Conservation (phyloP, 2,329 filamentous ascomycete species). For the Cordyceps farinosa region DNA sequence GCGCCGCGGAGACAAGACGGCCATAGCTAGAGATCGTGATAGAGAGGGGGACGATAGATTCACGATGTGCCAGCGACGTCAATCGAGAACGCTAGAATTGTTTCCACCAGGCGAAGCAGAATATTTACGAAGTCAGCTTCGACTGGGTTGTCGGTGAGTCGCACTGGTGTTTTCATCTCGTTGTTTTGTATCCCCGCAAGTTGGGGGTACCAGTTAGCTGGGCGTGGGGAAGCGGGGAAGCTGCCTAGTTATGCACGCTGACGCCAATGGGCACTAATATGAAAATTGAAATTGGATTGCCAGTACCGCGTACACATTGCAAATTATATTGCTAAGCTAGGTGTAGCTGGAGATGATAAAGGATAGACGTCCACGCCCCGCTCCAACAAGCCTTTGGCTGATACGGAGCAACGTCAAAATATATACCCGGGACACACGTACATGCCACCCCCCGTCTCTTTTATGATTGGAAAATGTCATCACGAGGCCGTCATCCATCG, state of each 20-base stretch:
- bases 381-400: too few species aligned
- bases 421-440: too few species aligned
- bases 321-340: too few species aligned
- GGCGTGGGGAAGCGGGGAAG: conserved; percentile 14
- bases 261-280: background rate
- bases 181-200: conserved; percentile 10
- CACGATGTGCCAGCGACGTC: background rate
- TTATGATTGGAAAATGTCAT: too few species aligned
- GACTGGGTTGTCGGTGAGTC: background rate
- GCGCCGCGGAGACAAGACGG: conserved; percentile 1
- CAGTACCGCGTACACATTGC: too few species aligned
- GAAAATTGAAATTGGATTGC: too few species aligned
- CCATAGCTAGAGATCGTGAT: background rate
- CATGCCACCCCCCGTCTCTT: too few species aligned
- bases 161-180: background rate
- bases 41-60: too few species aligned
- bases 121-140: background rate
- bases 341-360: too few species aligned
- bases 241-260: background rate
- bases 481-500: too few species aligned
- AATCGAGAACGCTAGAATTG: background rate
- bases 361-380: too few species aligned
- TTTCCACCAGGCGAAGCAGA: background rate
- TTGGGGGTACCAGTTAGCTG: background rate
- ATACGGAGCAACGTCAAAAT: too few species aligned